These are phyloP conservation scores for Pichia sp. DNA, from an alignment of 1,139 yeast species.

Conservation along the genomic window DNA sequence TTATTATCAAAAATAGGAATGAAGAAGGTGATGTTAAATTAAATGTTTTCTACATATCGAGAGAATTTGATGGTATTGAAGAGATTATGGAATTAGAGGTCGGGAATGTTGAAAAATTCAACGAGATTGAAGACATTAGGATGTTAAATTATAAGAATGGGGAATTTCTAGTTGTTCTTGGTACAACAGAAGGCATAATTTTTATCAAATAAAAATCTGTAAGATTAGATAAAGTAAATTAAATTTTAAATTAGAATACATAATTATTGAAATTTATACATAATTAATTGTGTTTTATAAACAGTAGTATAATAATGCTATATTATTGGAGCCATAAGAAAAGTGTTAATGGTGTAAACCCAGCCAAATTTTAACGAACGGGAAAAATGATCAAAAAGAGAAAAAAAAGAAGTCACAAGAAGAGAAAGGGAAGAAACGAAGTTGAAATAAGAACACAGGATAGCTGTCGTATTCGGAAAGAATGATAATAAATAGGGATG, in stretches of 20 bases:
- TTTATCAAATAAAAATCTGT: neutral
- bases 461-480: too few species aligned
- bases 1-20: neutral
- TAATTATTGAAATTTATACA: neutral
- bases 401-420: too few species aligned
- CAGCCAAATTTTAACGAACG: too few species aligned
- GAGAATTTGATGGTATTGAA: constrained; percentile 2
- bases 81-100: constrained; percentile 1
- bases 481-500: neutral
- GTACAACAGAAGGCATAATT: neutral
- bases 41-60: constrained; percentile 1
- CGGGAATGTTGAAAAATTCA: neutral
- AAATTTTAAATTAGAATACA: too few species aligned
- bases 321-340: too few species aligned
- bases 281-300: too few species aligned
- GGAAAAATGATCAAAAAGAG: too few species aligned
- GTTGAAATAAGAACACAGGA: too few species aligned
- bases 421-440: too few species aligned
- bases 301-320: too few species aligned
- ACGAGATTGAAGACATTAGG: neutral
- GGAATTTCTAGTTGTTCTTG: neutral
- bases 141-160: neutral
- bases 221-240: neutral
- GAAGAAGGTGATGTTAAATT: neutral
- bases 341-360: too few species aligned